Percentiles rank a stretch among this genome's conserved stretches.
Conservation (phyloP, 139 green algal genomes). For the Nannochloris sp. region DNA sequence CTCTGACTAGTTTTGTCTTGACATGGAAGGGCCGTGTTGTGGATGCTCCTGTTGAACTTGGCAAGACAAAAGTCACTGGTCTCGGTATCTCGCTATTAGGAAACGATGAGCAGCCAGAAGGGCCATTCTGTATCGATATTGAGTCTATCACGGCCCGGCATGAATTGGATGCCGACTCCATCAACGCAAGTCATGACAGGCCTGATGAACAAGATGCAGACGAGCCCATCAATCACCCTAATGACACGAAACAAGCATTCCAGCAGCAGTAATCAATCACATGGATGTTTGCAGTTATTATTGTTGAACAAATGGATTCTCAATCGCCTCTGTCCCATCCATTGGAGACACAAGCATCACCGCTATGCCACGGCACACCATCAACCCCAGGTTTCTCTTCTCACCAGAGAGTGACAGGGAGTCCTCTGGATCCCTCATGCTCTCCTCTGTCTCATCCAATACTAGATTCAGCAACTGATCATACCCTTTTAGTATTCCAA, state of each 20-base stretch:
- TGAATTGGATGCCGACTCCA: neutral
- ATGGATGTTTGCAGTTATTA: neutral
- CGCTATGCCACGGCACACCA: conserved; percentile 82
- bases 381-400: conserved; percentile 66
- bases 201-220: neutral
- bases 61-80: conserved; percentile 29
- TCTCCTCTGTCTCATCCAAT: conserved; percentile 87
- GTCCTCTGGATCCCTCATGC: conserved; percentile 84
- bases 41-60: conserved; percentile 31
- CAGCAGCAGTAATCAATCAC: neutral
- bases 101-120: conserved; percentile 22
- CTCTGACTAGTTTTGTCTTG: conserved; percentile 39
- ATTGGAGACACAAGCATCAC: conserved; percentile 88
- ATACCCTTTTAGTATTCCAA: conserved; percentile 89
- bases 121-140: conserved; percentile 30
- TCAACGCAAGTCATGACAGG: neutral
- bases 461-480: conserved; percentile 98
- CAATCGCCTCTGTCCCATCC: conserved; percentile 79
- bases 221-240: neutral
- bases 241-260: neutral
- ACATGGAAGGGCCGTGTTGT: conserved; percentile 43
- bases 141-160: conserved; percentile 28
- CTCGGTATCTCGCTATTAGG: conserved; percentile 40
- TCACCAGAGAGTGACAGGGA: conserved; percentile 70
- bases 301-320: conserved; percentile 57